Conservation (phyloP, 306 rosid species). For the Citrullus colocynthis region DNA sequence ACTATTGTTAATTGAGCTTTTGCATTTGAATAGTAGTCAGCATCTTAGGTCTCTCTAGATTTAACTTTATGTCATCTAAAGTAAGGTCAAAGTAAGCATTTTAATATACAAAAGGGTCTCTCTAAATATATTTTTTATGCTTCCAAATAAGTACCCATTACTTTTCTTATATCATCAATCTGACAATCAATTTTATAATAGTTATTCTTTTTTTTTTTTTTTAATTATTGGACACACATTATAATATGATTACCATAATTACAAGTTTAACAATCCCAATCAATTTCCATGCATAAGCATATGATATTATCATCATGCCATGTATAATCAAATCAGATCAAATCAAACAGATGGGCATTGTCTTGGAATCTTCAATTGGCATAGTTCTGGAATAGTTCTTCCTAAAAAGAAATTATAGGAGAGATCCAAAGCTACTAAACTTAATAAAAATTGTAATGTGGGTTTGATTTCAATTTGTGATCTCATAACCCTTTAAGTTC, state of each 20-base stretch:
- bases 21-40: not conserved
- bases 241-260: not conserved
- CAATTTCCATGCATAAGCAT: not conserved
- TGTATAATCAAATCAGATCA: constrained; percentile 5
- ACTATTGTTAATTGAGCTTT: not conserved
- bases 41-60: not conserved
- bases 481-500: not conserved
- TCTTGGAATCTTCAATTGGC: not conserved
- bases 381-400: not conserved
- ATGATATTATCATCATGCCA: not conserved
- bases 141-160: not conserved
- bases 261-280: not conserved
- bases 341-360: not conserved
- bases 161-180: not conserved
- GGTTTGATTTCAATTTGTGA: not conserved
- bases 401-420: not conserved
- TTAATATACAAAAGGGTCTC: not conserved
- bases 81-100: not conserved
- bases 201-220: not conserved
- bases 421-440: not conserved
- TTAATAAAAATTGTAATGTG: not conserved
- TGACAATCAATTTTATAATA: not conserved
- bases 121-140: not conserved
- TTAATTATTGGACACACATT: not conserved
- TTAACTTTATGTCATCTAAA: not conserved